These are phyloP conservation scores for Apiospora saccharicola DNA, from an alignment of 2,329 filamentous ascomycete species.

Conservation along the genomic window DNA sequence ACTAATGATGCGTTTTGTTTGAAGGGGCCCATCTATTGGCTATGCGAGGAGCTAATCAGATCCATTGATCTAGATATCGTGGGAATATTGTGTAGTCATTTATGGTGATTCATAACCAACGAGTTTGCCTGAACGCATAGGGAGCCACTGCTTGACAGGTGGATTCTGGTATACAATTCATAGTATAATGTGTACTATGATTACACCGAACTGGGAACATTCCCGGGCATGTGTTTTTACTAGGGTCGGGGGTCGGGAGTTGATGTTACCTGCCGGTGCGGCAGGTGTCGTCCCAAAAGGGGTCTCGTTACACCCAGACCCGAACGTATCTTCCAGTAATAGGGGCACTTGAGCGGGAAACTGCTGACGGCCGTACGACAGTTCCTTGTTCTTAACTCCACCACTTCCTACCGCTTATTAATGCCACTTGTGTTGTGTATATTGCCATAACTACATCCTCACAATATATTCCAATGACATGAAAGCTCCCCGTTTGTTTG, in stretches of 20 bases:
- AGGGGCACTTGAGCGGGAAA: not conserved
- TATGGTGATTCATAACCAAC: too few relatives aligned
- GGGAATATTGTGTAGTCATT: too few relatives aligned
- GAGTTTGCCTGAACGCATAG: too few relatives aligned
- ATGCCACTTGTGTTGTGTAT: not conserved
- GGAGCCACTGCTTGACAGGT: too few relatives aligned
- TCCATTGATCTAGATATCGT: too few relatives aligned
- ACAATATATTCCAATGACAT: not conserved
- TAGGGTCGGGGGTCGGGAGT: not conserved
- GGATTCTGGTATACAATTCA: too few relatives aligned
- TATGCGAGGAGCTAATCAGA: too few relatives aligned
- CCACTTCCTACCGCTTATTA: not conserved
- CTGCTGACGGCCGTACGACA: not conserved
- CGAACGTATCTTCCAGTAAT: not conserved
- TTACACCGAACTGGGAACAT: not conserved
- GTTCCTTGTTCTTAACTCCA: not conserved
- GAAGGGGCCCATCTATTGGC: too few relatives aligned
- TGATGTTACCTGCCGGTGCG: not conserved
- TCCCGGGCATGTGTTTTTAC: not conserved
- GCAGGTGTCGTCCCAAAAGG: not conserved
- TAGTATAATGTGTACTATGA: not conserved
- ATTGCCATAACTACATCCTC: not conserved
- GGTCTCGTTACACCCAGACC: not conserved
- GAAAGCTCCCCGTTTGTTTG: not conserved
- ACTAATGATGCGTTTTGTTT: not conserved